Percentiles rank a stretch among this genome's conserved stretches.
Evolutionary conservation across 1,284 basidiomycete genomes (phyloP).

Genomic region (Cutaneotrichosporon spelunceum): DNA sequence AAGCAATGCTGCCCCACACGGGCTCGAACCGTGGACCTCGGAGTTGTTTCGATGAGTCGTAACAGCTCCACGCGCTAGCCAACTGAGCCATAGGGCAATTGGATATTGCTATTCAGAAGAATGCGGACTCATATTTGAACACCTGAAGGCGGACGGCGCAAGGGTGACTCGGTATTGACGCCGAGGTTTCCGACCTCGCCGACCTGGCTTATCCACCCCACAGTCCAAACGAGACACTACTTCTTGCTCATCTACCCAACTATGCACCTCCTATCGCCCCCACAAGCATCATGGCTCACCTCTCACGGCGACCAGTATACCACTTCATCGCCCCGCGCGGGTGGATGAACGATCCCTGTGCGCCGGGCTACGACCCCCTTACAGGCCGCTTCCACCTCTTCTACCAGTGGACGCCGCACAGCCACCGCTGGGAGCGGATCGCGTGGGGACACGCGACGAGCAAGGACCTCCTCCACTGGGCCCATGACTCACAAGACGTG

Average conservation of each 20-base stretch:
- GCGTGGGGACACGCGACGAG: constrained; percentile 28
- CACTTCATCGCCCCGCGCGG: constrained; percentile 24
- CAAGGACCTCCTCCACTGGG: constrained; percentile 24
- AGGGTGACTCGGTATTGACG: neutral
- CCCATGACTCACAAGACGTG: constrained; percentile 10
- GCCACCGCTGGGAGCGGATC: constrained; percentile 25
- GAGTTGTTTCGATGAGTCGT: neutral
- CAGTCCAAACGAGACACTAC: neutral
- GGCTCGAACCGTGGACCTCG: constrained; percentile 1
- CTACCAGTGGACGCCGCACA: constrained; percentile 29
- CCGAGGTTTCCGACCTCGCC: neutral
- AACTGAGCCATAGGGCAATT: constrained; percentile 1
- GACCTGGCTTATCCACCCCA: neutral
- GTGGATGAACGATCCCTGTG: constrained; percentile 30
- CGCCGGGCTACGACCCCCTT: constrained; percentile 21
- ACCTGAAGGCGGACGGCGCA: neutral
- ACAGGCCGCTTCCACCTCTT: constrained; percentile 28
- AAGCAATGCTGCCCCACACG: neutral
- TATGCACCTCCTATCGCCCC: neutral
- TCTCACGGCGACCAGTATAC: constrained; percentile 13
- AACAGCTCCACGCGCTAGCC: constrained; percentile 1
- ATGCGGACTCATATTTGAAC: neutral
- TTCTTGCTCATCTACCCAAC: neutral
- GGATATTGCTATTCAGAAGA: neutral
- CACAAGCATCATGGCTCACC: neutral